These are phyloP conservation scores for Takashimella koratensis DNA, from an alignment of 1,284 basidiomycete genomes.

Conservation along the genomic window DNA sequence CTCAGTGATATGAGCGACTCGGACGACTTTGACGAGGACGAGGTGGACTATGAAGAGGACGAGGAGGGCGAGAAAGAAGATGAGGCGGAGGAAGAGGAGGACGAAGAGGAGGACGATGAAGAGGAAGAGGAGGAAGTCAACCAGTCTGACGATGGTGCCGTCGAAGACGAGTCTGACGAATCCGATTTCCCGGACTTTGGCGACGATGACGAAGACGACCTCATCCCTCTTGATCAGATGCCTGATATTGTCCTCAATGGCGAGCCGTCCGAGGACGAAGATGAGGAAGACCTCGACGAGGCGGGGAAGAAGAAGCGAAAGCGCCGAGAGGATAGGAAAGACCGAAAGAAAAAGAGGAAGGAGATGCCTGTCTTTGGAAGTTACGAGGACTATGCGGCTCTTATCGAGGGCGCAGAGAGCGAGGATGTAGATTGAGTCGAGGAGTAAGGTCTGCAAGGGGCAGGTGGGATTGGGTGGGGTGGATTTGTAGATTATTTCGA, in stretches of 20 bases:
- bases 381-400: slow-evolving; percentile 90
- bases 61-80: slow-evolving; percentile 47
- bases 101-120: slow-evolving; percentile 27
- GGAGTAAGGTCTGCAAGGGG: neutral
- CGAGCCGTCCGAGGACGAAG: slow-evolving; percentile 40
- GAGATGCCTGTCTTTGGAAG: slow-evolving; percentile 85
- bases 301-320: slow-evolving; percentile 53
- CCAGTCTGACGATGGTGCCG: slow-evolving; percentile 13
- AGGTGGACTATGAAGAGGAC: slow-evolving; percentile 55
- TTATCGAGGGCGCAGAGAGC: slow-evolving; percentile 79
- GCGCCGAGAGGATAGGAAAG: slow-evolving; percentile 54
- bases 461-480: no score
- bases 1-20: slow-evolving; percentile 61
- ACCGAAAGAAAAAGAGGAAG: slow-evolving; percentile 61
- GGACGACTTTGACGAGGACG: slow-evolving; percentile 55
- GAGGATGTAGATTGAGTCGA: slow-evolving; percentile 53
- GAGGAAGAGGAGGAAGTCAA: slow-evolving; percentile 24
- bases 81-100: slow-evolving; percentile 31
- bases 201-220: slow-evolving; percentile 49
- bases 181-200: slow-evolving; percentile 32
- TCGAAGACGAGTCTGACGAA: slow-evolving; percentile 12
- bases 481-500: neutral
- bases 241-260: slow-evolving; percentile 45
- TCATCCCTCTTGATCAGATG: slow-evolving; percentile 46
- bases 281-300: slow-evolving; percentile 52